Conservation (phyloP, 768 basidiomycete genomes). For the Phanerochaete carnosa region DNA sequence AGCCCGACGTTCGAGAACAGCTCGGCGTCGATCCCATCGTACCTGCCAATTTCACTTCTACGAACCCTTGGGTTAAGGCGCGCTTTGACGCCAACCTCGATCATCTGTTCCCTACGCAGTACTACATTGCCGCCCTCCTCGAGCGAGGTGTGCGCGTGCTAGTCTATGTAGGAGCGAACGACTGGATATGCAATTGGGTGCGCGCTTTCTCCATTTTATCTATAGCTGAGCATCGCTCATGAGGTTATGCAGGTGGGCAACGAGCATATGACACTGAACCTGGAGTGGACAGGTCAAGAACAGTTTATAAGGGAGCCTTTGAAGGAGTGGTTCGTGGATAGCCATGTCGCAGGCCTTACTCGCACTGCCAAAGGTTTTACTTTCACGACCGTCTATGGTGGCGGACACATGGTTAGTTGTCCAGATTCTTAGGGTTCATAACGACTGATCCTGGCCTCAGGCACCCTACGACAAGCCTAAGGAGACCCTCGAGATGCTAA, state of each 20-base stretch:
- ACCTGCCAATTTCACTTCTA: slow-evolving; percentile 25
- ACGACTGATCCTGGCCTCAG: slow-evolving; percentile 23
- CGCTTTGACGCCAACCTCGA: slow-evolving; percentile 25
- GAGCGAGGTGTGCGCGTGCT: slow-evolving; percentile 48
- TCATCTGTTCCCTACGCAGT: slow-evolving; percentile 17
- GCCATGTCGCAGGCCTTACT: slow-evolving; percentile 48
- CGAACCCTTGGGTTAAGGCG: slow-evolving; percentile 43
- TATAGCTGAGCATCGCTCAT: neutral
- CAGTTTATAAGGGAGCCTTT: neutral
- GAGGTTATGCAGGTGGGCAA: slow-evolving; percentile 40
- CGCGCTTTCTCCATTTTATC: neutral
- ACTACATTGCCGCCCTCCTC: slow-evolving; percentile 48
- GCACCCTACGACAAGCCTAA: slow-evolving; percentile 64
- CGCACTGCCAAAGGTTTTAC: slow-evolving; percentile 54
- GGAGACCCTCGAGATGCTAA: slow-evolving; percentile 47
- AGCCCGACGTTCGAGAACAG: slow-evolving; percentile 45
- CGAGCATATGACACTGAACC: slow-evolving; percentile 25
- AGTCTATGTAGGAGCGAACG: slow-evolving; percentile 51
- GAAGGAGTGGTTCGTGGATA: slow-evolving; percentile 31
- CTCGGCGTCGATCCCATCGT: slow-evolving; percentile 60
- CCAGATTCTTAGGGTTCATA: neutral
- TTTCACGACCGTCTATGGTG: slow-evolving; percentile 57
- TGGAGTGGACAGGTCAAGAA: slow-evolving; percentile 9
- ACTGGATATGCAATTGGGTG: slow-evolving; percentile 58
- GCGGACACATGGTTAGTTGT: slow-evolving; percentile 64